A percentile compares a stretch with the other conserved stretches of the same genome.
Conservation (phyloP, 169 alveolate species). For the Blepharisma undulans region DNA sequence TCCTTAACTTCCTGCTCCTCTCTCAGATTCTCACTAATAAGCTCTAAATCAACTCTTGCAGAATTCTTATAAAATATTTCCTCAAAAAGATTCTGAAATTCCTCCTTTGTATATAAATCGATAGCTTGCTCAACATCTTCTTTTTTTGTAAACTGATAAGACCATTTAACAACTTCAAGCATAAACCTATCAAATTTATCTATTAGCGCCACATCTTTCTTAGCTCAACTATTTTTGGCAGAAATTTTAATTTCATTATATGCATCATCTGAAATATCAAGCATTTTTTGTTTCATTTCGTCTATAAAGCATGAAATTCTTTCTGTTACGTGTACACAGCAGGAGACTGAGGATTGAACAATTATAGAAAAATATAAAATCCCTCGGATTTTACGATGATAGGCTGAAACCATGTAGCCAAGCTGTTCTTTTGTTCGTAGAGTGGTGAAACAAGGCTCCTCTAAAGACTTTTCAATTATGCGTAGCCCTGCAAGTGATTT, state of each 20-base stretch:
- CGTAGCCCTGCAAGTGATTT: neutral
- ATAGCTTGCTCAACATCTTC: neutral
- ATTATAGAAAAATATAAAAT: neutral
- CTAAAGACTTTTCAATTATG: neutral
- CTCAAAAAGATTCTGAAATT: neutral
- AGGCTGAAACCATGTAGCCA: neutral
- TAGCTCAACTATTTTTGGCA: neutral
- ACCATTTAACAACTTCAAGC: neutral
- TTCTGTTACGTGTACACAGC: neutral
- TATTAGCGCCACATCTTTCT: neutral
- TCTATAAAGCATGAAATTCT: neutral
- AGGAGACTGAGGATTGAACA: constrained; percentile 22
- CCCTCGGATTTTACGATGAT: neutral
- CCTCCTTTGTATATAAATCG: neutral
- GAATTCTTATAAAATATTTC: neutral
- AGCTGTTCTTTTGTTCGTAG: constrained; percentile 35
- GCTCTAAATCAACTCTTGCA: neutral
- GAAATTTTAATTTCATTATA: neutral
- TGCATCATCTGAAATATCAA: neutral
- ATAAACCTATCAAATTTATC: constrained; percentile 1
- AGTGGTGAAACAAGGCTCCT: neutral
- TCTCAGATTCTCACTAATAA: neutral
- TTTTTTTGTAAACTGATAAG: neutral
- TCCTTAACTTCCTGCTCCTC: neutral
- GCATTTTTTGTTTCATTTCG: neutral